Evolutionary conservation across 208 protist species (phyloP), one percentile per base, ranked within the genome.

Genomic region (Trypanosoma lewisi): DNA sequence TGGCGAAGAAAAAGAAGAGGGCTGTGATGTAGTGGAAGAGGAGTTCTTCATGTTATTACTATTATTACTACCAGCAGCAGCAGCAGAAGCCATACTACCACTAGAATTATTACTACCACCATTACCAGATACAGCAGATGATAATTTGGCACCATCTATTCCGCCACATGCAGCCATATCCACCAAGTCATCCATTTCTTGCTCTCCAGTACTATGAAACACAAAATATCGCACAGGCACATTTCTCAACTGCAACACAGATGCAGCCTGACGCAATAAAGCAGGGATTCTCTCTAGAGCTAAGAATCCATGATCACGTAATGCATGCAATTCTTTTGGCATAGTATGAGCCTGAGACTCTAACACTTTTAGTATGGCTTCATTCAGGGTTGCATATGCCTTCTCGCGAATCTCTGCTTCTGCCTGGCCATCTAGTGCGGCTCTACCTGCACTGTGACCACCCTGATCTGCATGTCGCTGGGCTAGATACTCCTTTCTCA

Each of bases 161-260:
- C 23, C 25, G 42, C 41, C 37, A 34, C 31, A 33, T 27, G 55
- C 4, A n/a, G 42, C 48, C 4, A 49, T 7, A 2, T 63, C 34
- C 4, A 37, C 57, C 2, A 52, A 30, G 12, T 50, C 57, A 2
- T 45, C 54, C 4, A 19, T n/a, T 7, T 53, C 63, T 12, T 67
- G 62, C 27, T 82, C 81, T 4, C 67, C 73, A 21, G 84, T 81
- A 72, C 79, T 91, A 73, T 94, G 87, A 47, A 94, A 70, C 7
- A 94, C 84, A 70, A 94, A 94, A 59, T 84, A 79, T 3, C 87
- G 78, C 27, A 94, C 87, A 23, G 87, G 87, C 11, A 94, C 52
- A 34, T 54, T 65, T 47, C 83, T 79, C 17, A 94, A 69, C 63
- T 86, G 80, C 31, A 94, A 72, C 12, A 73, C 66, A 19, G 78